A percentile compares a stretch with the other conserved stretches of the same genome.
Conservation (phyloP, 176 grass and related monocot genomes). For the Oryza meyeriana region DNA sequence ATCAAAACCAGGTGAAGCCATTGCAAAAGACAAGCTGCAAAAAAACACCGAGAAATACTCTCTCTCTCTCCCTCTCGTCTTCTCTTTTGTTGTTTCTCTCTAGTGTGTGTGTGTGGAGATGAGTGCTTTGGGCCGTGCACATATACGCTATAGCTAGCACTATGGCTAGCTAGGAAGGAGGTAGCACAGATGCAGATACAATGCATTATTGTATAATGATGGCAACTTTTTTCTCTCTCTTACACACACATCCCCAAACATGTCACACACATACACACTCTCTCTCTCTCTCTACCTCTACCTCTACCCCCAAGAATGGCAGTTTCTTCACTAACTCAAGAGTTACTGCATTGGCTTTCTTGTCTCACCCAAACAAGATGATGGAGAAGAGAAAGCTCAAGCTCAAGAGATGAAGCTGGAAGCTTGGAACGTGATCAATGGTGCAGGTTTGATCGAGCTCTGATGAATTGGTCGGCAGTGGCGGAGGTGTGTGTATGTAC, state of each 20-base stretch:
- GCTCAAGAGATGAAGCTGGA: neutral
- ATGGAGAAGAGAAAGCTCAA: slow-evolving; percentile 17
- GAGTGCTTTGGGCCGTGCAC: slow-evolving; percentile 51
- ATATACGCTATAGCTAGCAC: slow-evolving; percentile 34
- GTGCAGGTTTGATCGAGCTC: neutral
- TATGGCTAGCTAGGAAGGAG: slow-evolving; percentile 28
- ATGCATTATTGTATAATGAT: slow-evolving; percentile 83
- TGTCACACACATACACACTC: slow-evolving; percentile 2
- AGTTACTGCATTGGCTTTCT: slow-evolving; percentile 56
- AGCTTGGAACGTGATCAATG: neutral
- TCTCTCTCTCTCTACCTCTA: slow-evolving; percentile 17
- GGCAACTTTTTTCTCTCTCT: slow-evolving; percentile 51
- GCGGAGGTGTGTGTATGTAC: neutral
- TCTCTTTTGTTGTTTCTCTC: neutral
- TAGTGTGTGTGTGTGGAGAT: slow-evolving; percentile 7
- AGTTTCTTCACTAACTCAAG: slow-evolving; percentile 59
- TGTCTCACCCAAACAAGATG: slow-evolving; percentile 46
- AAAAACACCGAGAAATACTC: slow-evolving; percentile 29
- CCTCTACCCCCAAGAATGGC: slow-evolving; percentile 47
- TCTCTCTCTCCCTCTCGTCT: slow-evolving; percentile 7
- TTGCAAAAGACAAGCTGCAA: slow-evolving; percentile 38
- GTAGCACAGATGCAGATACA: slow-evolving; percentile 47
- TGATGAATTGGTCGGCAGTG: slow-evolving; percentile 11
- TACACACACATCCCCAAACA: slow-evolving; percentile 48
- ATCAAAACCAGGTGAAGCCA: neutral